Base-by-base conservation (phyloP, 371 early-diverging fungal genomes). In the Mortierella sp. region DNA sequence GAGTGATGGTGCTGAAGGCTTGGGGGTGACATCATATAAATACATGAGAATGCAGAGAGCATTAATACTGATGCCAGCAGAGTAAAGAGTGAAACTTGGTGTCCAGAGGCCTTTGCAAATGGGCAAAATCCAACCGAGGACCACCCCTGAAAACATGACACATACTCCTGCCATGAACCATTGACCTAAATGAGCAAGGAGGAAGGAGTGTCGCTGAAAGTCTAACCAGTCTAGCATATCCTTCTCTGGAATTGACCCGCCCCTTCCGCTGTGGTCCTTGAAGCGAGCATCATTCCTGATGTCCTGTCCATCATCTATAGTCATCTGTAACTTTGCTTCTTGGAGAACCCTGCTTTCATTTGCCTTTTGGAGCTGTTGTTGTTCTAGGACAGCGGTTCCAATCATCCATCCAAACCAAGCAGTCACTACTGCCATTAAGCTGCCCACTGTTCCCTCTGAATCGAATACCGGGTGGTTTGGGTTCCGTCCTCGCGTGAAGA, bases 81-180 rank as follows among this genome's bases (percentile, higher is more conserved):
- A 68, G 30, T 79, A 70, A 18, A 86, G 65, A 4, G 84, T 81
- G 55, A 83, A 88, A 11, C 81, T 78, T 1, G 87, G 87, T 0
- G 87, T 85, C 89, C 89, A 88, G 14, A 88, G 77, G 9, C 72
- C 67, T 62, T 88, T 88, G 69, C 75, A 78, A 32, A 87, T 70
- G 0, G 89, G 89, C n/a, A 88, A 60, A 26, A 76, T 20, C 61
- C 76, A 71, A 9, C 70, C 69, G 0, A 83, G 52, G 14, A 75
- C 18, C 1, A 68, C 63, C 20, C 76, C 83, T 14, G 75, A 26
- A n/a, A 77, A 68, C 66, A 72, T 60, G 16, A 66, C 20, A 12
- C 58, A 54, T 1, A 60, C 60, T 0, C 75, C 74, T 18, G 59
- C 18, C 68, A 77, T 70, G 51, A 75, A 73, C 70, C 66, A 74